Conservation (phyloP, 139 green algal genomes). For the Chlamydomonas schloesseri region DNA sequence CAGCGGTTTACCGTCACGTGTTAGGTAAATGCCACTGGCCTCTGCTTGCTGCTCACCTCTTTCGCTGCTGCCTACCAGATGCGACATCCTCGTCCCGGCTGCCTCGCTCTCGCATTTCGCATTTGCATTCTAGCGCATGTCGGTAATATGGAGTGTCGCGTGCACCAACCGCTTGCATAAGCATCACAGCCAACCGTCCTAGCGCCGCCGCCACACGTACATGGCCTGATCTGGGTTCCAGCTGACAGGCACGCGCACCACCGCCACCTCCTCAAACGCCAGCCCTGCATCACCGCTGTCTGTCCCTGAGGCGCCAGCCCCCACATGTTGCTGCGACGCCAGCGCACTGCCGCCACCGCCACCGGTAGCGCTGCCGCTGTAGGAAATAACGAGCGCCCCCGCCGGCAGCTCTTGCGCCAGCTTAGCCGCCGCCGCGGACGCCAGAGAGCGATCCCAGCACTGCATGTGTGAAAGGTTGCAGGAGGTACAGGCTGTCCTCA, state of each 20-base stretch:
- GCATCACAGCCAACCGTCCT: no score
- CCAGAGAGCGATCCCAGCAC: constrained; percentile 28
- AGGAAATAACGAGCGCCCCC: constrained; percentile 24
- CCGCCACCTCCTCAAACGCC: constrained; percentile 24
- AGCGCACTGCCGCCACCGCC: background rate
- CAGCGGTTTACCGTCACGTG: no score
- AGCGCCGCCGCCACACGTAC: background rate
- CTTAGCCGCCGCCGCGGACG: background rate
- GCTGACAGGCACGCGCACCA: background rate
- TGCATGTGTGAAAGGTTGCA: no score
- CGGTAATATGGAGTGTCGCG: no score
- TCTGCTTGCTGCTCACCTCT: no score
- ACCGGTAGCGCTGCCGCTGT: constrained; percentile 19
- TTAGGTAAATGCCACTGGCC: no score
- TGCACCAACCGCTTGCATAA: no score
- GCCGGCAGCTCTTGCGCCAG: constrained; percentile 22
- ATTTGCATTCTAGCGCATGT: no score
- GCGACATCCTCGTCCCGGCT: no score
- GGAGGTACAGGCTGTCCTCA: no score
- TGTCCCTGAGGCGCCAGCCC: background rate
- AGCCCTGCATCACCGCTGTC: background rate
- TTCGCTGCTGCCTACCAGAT: no score
- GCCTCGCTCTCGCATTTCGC: no score
- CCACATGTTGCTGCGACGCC: background rate
- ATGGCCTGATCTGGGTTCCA: constrained; percentile 4